Percentiles rank a stretch among this genome's conserved stretches.
phyloP scores from a whole-genome alignment of 257 asterid species.

The Thymus mandschuricus region DNA sequence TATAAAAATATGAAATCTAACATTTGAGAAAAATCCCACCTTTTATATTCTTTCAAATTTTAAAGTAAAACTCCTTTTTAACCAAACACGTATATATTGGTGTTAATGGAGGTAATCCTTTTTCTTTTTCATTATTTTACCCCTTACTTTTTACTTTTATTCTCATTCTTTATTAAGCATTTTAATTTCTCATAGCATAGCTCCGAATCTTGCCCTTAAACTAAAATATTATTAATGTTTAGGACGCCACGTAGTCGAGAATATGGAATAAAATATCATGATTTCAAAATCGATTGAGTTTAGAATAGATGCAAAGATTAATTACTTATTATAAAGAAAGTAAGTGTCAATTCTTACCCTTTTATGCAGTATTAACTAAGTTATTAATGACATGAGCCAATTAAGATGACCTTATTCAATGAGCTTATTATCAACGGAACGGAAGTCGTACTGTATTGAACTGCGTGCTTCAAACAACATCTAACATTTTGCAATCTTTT shows the following conservation, averaged over 20 bases:
- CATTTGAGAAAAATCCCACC: too few relatives aligned
- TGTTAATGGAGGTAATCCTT: neutral
- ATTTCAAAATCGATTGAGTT: neutral
- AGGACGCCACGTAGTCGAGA: neutral
- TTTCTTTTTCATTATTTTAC: neutral
- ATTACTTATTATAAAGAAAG: neutral
- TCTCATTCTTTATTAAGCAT: slow-evolving; percentile 16
- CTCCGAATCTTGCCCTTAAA: slow-evolving; percentile 5
- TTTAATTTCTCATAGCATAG: neutral
- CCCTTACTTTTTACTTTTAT: neutral
- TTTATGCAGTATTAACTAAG: neutral
- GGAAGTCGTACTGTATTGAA: too few relatives aligned
- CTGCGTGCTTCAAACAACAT: too few relatives aligned
- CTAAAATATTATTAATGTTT: neutral
- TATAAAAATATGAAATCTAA: neutral
- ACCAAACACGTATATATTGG: neutral
- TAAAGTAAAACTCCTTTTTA: neutral
- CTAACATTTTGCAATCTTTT: too few relatives aligned
- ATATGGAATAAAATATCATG: neutral
- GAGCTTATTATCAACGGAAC: too few relatives aligned
- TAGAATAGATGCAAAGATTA: too few relatives aligned
- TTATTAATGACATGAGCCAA: too few relatives aligned
- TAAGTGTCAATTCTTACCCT: neutral
- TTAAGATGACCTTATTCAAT: too few relatives aligned
- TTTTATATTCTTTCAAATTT: too few relatives aligned